Base-by-base conservation (phyloP, 495 filamentous ascomycete species). In the Clohesyomyces aquaticus region DNA sequence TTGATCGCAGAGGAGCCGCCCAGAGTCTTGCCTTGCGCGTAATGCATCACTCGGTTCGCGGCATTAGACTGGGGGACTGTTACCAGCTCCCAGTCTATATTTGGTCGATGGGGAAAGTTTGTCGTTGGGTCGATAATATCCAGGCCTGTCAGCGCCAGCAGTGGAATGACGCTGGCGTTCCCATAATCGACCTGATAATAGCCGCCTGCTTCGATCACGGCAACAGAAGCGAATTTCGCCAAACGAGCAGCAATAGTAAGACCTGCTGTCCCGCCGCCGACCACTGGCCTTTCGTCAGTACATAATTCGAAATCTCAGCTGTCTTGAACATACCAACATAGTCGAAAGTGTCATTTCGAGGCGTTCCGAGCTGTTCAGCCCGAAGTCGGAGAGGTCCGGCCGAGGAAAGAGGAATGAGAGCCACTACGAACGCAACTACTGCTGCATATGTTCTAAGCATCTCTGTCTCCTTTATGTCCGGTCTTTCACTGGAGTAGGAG, bases 221-320 rank as follows among this genome's bases (percentile, higher is more conserved):
- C 80, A 2, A 83, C 78, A 16, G 58, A 69, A 0, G 68, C 60
- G 27, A 74, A 59, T 55, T 77, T 67, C 1, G 77, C 77, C 2
- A 86, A 71, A 11, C 84, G 74, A 0, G 74, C 75, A 3, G 82
- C 84, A 1, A 86, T 62, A 1, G 76, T 69, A 6, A 78, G 71
- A 0, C 84, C 84, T 0, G 79, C 79, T 0, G 75, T 86, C 2
- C 84, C 84, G 28, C 83, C 84, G 9, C 84, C 84, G 1, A 85
- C 77, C 4, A 86, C 50, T 52, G 29, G 26, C 3, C 26, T 11
- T n/a, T 27, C 9, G 19, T 58, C 23, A 45, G 14, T 12, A 58
- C 19, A 22, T 1, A 9, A 27, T 8, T 11, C 27, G 14, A 27
- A 8, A 58, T 25, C 43, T 2, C 38, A 21, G 14, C 18, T n/a